Conservation (phyloP, 257 asterid species). For the Solanum gandarillasii region DNA sequence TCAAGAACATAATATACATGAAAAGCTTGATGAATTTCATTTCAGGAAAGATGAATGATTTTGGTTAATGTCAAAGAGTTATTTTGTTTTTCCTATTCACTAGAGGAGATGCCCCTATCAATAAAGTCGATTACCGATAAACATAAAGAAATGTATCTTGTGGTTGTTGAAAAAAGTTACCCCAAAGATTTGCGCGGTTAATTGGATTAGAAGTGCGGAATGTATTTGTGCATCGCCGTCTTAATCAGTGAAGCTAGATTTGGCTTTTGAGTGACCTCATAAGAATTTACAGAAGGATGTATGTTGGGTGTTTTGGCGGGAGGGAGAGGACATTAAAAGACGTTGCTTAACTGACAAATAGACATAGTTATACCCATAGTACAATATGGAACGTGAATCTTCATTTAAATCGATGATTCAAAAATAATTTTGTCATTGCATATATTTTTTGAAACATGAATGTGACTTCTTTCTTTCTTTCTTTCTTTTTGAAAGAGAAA, state of each 20-base stretch:
- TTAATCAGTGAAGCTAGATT: not conserved
- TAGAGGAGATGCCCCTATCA: not conserved
- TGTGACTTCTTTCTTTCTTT: not conserved
- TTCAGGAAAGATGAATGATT: too few species aligned
- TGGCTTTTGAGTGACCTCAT: not conserved
- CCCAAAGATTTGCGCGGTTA: too few species aligned
- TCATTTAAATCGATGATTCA: too few species aligned
- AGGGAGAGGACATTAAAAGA: too few species aligned
- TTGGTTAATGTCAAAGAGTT: not conserved
- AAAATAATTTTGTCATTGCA: not conserved
- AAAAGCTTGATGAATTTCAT: too few species aligned
- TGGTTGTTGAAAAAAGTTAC: too few species aligned
- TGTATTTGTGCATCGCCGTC: not conserved
- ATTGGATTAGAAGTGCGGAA: too few species aligned
- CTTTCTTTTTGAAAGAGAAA: not conserved
- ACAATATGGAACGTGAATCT: not conserved
- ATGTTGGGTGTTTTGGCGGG: too few species aligned
- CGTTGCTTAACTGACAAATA: not conserved
- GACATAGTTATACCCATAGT: not conserved
- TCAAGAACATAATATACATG: too few species aligned
- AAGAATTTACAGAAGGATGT: too few species aligned
- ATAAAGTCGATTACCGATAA: not conserved
- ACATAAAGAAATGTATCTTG: too few species aligned
- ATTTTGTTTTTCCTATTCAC: not conserved
- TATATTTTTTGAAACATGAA: not conserved